phyloP scores from a whole-genome alignment of 805 yeast species.

The Wickerhamomyces pijperi region DNA sequence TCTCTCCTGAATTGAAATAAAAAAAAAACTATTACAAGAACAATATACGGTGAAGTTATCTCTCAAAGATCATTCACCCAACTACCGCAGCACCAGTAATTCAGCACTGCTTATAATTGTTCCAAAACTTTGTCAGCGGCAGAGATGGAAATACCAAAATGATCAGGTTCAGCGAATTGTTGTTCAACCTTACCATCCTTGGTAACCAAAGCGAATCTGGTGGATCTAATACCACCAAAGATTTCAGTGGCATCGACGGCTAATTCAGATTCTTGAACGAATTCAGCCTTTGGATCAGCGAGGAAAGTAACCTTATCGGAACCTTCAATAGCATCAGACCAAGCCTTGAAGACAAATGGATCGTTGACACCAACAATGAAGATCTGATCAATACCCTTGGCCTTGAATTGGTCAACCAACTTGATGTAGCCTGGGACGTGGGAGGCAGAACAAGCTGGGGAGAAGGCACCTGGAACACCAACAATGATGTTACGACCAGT shows the following conservation, averaged over 20 bases:
- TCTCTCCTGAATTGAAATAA: too few species aligned
- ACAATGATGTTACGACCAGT: constrained; percentile 44
- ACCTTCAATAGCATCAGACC: constrained; percentile 36
- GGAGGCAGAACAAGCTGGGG: constrained; percentile 64
- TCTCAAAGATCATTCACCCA: too few species aligned
- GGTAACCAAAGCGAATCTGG: constrained; percentile 66
- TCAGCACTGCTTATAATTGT: constrained; percentile 11
- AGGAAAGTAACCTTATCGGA: constrained; percentile 37
- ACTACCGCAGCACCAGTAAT: too few species aligned
- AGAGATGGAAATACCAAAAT: constrained; percentile 49
- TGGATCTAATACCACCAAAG: constrained; percentile 68
- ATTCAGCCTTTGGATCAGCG: constrained; percentile 74
- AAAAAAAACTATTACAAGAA: too few species aligned
- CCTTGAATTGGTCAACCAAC: constrained; percentile 37
- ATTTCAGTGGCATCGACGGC: constrained; percentile 64
- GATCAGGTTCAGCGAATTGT: constrained; percentile 72
- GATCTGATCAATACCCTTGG: constrained; percentile 52
- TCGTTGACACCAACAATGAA: constrained; percentile 77
- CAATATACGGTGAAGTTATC: too few species aligned
- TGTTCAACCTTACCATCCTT: constrained; percentile 63
- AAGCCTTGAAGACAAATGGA: constrained; percentile 74
- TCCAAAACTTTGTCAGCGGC: constrained; percentile 28
- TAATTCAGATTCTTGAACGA: constrained; percentile 52
- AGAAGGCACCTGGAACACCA: constrained; percentile 69
- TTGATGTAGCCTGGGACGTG: constrained; percentile 69